A percentile compares a stretch with the other conserved stretches of the same genome.
These are phyloP conservation scores for Solanum pennellii DNA, from an alignment of 257 asterid species.

Conservation along the genomic window DNA sequence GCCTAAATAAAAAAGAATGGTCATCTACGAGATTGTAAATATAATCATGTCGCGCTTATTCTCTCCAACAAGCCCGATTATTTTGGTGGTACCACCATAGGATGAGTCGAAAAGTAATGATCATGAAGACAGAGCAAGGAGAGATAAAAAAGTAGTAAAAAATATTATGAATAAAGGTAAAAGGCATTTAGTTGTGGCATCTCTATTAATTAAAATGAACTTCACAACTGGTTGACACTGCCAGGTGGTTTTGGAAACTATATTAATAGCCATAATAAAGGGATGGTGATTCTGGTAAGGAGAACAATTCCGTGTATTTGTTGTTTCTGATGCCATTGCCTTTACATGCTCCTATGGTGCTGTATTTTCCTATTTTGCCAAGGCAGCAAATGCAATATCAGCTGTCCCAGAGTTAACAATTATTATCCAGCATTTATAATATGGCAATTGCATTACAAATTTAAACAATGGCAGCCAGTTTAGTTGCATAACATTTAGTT, in stretches of 20 bases:
- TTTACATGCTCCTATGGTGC: too few species aligned
- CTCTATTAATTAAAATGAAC: not conserved
- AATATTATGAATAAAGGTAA: not conserved
- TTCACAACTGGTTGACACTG: not conserved
- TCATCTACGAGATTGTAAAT: not conserved
- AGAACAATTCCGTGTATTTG: too few species aligned
- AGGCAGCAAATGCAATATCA: too few species aligned
- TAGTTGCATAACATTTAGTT: too few species aligned
- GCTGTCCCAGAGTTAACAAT: too few species aligned
- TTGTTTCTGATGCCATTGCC: too few species aligned
- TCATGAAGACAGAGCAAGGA: not conserved
- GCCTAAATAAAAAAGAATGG: not conserved
- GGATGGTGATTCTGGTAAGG: not conserved
- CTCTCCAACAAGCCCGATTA: not conserved
- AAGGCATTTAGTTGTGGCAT: not conserved
- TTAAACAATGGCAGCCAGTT: too few species aligned
- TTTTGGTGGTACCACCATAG: not conserved
- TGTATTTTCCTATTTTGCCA: too few species aligned
- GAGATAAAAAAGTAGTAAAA: not conserved
- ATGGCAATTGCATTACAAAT: too few species aligned
- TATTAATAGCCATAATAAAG: not conserved
- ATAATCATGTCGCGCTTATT: not conserved
- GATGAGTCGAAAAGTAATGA: not conserved
- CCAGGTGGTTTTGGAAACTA: constrained; percentile 1
- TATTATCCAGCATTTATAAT: too few species aligned